phyloP scores from a whole-genome alignment of 1,284 basidiomycete species.

The Ustilago nuda region DNA sequence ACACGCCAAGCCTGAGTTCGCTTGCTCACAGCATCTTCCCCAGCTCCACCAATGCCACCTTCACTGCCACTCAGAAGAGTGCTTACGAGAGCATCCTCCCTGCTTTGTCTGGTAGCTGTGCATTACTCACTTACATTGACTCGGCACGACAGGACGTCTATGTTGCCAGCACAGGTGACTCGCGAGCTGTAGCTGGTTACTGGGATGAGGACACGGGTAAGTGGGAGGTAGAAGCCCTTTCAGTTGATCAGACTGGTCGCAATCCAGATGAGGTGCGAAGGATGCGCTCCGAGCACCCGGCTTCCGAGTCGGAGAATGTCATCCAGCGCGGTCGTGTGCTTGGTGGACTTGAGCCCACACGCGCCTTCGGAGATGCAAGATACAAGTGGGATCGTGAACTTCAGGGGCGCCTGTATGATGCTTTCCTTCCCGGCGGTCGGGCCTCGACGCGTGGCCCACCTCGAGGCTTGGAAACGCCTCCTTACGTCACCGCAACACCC shows the following conservation, averaged over 20 bases:
- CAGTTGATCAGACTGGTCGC: conserved; percentile 93
- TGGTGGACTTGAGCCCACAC: conserved; percentile 91
- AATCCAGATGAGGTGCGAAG: conserved; percentile 83
- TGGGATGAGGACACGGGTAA: conserved; percentile 73
- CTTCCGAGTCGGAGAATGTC: conserved; percentile 82
- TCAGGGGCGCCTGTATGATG: conserved; percentile 69
- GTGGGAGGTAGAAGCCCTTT: conserved; percentile 92
- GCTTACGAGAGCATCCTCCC: conserved; percentile 67
- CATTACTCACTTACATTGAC: conserved; percentile 67
- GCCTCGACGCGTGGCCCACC: conserved; percentile 56
- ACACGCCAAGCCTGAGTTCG: conserved; percentile 56
- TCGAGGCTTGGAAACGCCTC: conserved; percentile 74
- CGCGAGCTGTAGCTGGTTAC: conserved; percentile 92
- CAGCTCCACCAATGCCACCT: conserved; percentile 45
- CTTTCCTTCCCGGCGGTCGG: conserved; percentile 66
- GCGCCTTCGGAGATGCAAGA: conserved; percentile 92
- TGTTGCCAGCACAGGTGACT: conserved; percentile 88
- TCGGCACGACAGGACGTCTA: conserved; percentile 66
- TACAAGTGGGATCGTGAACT: conserved; percentile 79
- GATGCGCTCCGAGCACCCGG: conserved; percentile 83
- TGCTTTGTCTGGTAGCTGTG: conserved; percentile 65
- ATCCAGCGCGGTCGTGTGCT: conserved; percentile 78
- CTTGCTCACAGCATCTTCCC: conserved; percentile 67
- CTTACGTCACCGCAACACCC: conserved; percentile 90
- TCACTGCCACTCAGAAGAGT: conserved; percentile 62